These are phyloP conservation scores for Choiromyces venosus DNA, from an alignment of 495 filamentous ascomycete species.

Conservation along the genomic window DNA sequence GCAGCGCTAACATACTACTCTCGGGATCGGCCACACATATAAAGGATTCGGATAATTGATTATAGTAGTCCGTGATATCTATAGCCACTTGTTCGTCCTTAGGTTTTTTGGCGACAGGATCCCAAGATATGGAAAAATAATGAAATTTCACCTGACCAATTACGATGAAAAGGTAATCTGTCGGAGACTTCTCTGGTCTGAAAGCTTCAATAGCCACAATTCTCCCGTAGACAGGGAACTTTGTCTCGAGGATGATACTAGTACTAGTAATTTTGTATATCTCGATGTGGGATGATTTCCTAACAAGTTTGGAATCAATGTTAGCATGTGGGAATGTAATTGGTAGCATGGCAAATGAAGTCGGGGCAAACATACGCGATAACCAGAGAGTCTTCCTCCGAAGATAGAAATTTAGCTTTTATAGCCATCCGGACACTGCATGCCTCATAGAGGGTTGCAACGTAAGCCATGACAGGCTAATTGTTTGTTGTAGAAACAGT, in stretches of 20 bases:
- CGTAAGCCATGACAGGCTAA: conserved; percentile 67
- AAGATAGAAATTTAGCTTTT: conserved; percentile 65
- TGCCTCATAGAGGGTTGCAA: conserved; percentile 87
- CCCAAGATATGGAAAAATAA: conserved; percentile 75
- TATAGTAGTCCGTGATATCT: conserved; percentile 46
- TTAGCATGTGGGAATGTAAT: conserved; percentile 11
- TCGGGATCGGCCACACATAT: conserved; percentile 65
- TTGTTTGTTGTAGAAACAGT: not conserved
- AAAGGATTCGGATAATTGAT: not conserved
- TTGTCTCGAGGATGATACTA: conserved; percentile 44
- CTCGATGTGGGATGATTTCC: conserved; percentile 88
- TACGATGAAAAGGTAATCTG: conserved; percentile 86
- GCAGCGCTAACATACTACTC: conserved; percentile 72
- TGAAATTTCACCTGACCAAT: conserved; percentile 77
- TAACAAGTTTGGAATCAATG: conserved; percentile 42
- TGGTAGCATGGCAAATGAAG: not conserved
- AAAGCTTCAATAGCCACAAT: conserved; percentile 81
- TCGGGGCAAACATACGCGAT: conserved; percentile 64
- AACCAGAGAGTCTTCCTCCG: conserved; percentile 73
- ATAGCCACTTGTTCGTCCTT: conserved; percentile 32
- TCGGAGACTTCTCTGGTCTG: conserved; percentile 62
- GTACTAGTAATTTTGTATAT: conserved; percentile 62
- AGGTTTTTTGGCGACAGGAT: conserved; percentile 46
- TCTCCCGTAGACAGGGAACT: conserved; percentile 62
- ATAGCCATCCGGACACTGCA: conserved; percentile 85